A percentile compares a stretch with the other conserved stretches of the same genome.
phyloP scores from a whole-genome alignment of 805 yeast genomes.

The Hanseniaspora hatyaiensis region DNA sequence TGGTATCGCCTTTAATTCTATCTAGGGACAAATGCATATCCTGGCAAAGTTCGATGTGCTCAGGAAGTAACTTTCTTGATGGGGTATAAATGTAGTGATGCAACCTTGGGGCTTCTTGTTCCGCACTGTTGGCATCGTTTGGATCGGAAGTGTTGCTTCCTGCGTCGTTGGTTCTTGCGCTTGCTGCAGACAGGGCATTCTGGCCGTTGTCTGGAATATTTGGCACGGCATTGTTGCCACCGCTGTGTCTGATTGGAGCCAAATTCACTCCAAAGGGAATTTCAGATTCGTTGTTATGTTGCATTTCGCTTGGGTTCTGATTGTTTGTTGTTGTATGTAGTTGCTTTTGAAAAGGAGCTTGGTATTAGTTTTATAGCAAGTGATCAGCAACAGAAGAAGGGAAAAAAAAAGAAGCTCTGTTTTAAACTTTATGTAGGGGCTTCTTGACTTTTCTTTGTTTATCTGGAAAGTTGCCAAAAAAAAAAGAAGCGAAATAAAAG shows the following conservation, averaged over 20 bases:
- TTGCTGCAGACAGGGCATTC: background rate
- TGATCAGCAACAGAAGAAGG: no score
- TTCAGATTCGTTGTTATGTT: background rate
- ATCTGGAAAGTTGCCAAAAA: no score
- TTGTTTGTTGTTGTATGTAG: background rate
- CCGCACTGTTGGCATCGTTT: background rate
- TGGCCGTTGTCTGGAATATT: background rate
- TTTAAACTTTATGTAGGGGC: no score
- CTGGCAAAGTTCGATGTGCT: constrained; percentile 22
- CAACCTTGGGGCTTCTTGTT: constrained; percentile 16
- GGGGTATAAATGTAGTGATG: constrained; percentile 31
- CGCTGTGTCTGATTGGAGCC: constrained; percentile 14
- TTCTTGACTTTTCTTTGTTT: no score
- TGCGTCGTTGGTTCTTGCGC: constrained; percentile 1
- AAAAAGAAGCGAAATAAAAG: no score
- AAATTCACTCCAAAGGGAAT: constrained; percentile 14
- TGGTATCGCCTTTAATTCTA: constrained; percentile 15
- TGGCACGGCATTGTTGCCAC: background rate
- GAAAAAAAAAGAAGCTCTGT: no score
- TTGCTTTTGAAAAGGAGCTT: no score
- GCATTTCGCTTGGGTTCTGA: background rate
- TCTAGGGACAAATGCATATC: constrained; percentile 19
- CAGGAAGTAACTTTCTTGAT: constrained; percentile 25
- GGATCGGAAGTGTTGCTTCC: background rate
- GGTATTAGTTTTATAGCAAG: no score